These are phyloP conservation scores for Ophiobolus disseminans DNA, from an alignment of 2,329 filamentous ascomycete species.

Conservation along the genomic window DNA sequence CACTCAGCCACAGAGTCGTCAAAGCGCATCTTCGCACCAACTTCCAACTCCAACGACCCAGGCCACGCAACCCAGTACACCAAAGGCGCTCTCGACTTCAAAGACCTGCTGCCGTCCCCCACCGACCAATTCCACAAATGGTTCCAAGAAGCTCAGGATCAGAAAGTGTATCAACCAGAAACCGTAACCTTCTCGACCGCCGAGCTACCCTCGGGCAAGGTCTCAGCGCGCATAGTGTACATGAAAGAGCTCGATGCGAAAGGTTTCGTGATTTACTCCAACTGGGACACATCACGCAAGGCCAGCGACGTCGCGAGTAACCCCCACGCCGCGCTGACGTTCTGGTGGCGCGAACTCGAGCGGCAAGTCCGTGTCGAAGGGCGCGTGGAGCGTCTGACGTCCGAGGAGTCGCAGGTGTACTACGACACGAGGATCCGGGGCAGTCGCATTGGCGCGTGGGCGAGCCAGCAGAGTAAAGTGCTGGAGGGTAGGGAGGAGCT, in stretches of 20 bases:
- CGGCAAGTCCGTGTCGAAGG: slow-evolving; percentile 93
- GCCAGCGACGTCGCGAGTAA: slow-evolving; percentile 74
- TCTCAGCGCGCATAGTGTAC: slow-evolving; percentile 87
- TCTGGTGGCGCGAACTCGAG: slow-evolving; percentile 88
- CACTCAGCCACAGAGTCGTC: slow-evolving; percentile 28
- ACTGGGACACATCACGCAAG: slow-evolving; percentile 80
- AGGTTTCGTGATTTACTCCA: slow-evolving; percentile 93
- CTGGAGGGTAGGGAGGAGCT: slow-evolving; percentile 73
- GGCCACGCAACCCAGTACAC: slow-evolving; percentile 79
- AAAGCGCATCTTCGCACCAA: slow-evolving; percentile 67
- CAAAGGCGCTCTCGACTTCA: slow-evolving; percentile 65
- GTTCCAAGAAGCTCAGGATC: slow-evolving; percentile 76
- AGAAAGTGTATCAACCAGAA: slow-evolving; percentile 76
- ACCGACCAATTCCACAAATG: slow-evolving; percentile 86
- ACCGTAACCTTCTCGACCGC: slow-evolving; percentile 89
- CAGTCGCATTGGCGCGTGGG: slow-evolving; percentile 89
- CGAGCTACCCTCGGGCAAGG: slow-evolving; percentile 78
- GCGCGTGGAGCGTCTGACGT: slow-evolving; percentile 67
- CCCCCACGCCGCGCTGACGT: slow-evolving; percentile 80
- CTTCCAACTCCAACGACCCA: slow-evolving; percentile 58
- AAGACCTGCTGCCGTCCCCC: slow-evolving; percentile 69
- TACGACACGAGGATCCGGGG: slow-evolving; percentile 75
- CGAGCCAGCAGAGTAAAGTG: slow-evolving; percentile 84
- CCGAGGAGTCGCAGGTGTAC: slow-evolving; percentile 74
- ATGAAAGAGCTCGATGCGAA: slow-evolving; percentile 87